Percentiles rank a stretch among this genome's conserved stretches.
Conservation (phyloP, 2,329 filamentous ascomycete genomes). For the Calonectria honghensis region DNA sequence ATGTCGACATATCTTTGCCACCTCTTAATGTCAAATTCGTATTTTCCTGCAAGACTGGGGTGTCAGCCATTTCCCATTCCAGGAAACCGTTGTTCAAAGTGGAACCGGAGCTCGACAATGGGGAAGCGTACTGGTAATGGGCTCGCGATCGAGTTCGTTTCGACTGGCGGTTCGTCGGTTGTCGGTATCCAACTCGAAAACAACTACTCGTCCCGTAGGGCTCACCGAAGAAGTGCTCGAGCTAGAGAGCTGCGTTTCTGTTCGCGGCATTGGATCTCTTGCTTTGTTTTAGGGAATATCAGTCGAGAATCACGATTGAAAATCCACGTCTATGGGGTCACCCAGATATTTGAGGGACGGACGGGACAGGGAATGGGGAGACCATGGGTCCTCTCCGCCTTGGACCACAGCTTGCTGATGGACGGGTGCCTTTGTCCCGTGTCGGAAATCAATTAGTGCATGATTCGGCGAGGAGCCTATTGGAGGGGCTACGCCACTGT, state of each 20-base stretch:
- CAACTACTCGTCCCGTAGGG: background rate
- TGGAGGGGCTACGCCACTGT: background rate
- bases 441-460: background rate
- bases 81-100: background rate
- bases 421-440: background rate
- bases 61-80: background rate
- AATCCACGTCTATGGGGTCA: background rate
- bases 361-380: background rate
- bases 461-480: background rate
- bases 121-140: background rate
- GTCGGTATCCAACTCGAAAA: conserved; percentile 16
- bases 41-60: background rate
- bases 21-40: conserved; percentile 14
- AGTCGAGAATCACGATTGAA: background rate
- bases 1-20: conserved; percentile 22
- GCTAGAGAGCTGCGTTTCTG: background rate
- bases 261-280: conserved; percentile 1
- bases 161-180: background rate
- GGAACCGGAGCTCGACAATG: background rate
- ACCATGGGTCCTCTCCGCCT: background rate
- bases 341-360: background rate
- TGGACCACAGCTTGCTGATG: background rate
- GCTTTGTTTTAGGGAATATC: background rate
- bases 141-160: background rate
- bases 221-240: background rate